Evolutionary conservation across 139 green algal genomes (phyloP).

Genomic region (Chlamydomonas eustigma): DNA sequence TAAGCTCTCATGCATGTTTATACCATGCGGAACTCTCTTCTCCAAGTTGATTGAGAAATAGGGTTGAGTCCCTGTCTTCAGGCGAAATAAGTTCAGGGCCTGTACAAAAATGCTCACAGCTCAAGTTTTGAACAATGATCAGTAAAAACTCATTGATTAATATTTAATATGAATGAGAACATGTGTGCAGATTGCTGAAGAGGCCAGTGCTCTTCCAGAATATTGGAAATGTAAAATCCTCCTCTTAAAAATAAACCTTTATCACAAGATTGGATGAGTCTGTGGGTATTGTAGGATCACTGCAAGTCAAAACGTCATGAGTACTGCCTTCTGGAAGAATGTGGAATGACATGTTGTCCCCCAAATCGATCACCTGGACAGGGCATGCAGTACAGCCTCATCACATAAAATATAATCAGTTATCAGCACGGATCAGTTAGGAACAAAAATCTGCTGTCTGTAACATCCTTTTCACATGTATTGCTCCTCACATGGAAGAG

Average conservation of each 20-base stretch:
- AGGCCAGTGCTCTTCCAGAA: not conserved
- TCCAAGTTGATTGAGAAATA: constrained; percentile 80
- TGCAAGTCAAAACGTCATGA: constrained; percentile 75
- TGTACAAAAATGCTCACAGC: constrained; percentile 20
- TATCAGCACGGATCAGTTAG: not conserved
- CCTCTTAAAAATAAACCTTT: constrained; percentile 48
- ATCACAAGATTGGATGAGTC: constrained; percentile 93
- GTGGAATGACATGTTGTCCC: constrained; percentile 83
- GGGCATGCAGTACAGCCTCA: not conserved
- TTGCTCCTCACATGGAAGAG: constrained; percentile 83
- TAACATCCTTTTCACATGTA: not conserved
- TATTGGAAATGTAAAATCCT: not conserved
- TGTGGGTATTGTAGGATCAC: constrained; percentile 78
- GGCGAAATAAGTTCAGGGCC: constrained; percentile 81
- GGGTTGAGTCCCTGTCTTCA: constrained; percentile 66
- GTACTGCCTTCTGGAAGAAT: constrained; percentile 34
- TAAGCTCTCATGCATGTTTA: not conserved
- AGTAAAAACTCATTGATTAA: not conserved
- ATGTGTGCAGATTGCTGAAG: not conserved
- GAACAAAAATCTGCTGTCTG: not conserved
- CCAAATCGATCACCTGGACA: constrained; percentile 87
- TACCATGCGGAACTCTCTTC: constrained; percentile 90
- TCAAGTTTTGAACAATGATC: not conserved
- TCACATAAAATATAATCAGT: not conserved
- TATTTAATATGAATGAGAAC: not conserved